Evolutionary conservation across 2,329 filamentous ascomycete genomes (phyloP).

Genomic region (Fusarium drepaniforme): DNA sequence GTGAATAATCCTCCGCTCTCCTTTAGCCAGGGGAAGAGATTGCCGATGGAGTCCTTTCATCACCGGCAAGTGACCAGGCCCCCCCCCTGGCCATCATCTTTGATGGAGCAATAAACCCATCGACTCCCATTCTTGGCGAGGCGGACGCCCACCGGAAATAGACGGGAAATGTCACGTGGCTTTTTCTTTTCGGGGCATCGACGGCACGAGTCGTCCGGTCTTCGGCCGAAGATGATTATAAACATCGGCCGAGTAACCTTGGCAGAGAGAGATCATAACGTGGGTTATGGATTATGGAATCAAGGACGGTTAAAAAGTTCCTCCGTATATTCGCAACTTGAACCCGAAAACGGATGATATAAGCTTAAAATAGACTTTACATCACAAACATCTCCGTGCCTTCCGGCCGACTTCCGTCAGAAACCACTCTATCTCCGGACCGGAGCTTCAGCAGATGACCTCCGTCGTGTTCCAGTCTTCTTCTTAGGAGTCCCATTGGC

Average conservation of each 20-base stretch:
- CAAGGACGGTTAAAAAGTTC: neutral
- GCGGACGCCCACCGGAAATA: neutral
- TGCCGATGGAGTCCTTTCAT: neutral
- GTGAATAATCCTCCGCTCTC: neutral
- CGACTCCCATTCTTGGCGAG: no score
- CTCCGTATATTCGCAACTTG: neutral
- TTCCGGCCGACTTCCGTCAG: neutral
- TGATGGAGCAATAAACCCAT: neutral
- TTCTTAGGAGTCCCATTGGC: conserved; percentile 24
- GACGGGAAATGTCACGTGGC: conserved; percentile 1
- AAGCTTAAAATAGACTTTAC: neutral
- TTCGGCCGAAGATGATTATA: neutral
- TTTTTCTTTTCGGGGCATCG: neutral
- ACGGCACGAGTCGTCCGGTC: neutral
- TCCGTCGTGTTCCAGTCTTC: conserved; percentile 8
- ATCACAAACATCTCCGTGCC: neutral
- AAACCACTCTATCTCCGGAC: conserved; percentile 6
- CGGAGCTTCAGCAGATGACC: conserved; percentile 29
- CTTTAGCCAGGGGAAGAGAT: neutral
- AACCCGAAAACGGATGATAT: neutral
- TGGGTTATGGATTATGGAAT: neutral
- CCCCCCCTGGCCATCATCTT: neutral
- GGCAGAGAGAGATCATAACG: neutral
- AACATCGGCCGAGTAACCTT: neutral
- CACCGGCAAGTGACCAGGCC: neutral